These are phyloP conservation scores for Pelargonium nanum DNA, from an alignment of 345 rosid genomes.

Conservation along the genomic window DNA sequence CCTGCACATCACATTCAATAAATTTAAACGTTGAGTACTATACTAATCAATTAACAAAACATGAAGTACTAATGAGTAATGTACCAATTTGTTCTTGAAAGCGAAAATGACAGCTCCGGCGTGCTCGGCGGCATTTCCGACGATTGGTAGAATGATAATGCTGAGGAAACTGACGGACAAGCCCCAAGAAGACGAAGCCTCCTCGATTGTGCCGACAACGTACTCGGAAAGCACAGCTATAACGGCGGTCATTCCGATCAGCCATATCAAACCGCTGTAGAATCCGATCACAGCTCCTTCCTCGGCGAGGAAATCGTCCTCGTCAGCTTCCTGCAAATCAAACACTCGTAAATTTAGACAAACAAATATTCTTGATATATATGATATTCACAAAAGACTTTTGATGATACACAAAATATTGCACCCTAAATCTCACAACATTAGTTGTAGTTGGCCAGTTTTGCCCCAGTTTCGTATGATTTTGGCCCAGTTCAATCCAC, in stretches of 20 bases:
- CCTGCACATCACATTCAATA: conserved; percentile 29
- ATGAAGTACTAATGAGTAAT: neutral
- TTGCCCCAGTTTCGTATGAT: too few relatives aligned
- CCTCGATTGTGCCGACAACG: conserved; percentile 82
- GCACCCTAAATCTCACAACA: too few relatives aligned
- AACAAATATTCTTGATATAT: too few relatives aligned
- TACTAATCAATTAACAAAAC: neutral
- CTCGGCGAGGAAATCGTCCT: conserved; percentile 23
- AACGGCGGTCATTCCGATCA: conserved; percentile 66
- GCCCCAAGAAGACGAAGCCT: conserved; percentile 92
- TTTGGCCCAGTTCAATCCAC: too few relatives aligned
- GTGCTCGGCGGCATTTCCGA: conserved; percentile 93
- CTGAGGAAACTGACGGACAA: conserved; percentile 82
- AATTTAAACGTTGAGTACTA: neutral
- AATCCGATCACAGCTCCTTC: conserved; percentile 69
- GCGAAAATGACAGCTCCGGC: conserved; percentile 94
- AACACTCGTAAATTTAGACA: neutral
- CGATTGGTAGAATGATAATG: conserved; percentile 78
- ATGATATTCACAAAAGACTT: too few relatives aligned
- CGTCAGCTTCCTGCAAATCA: conserved; percentile 30
- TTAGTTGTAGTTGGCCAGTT: too few relatives aligned
- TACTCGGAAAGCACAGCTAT: conserved; percentile 70
- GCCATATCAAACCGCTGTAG: conserved; percentile 77
- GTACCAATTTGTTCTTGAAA: conserved; percentile 74
- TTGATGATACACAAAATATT: too few relatives aligned